A percentile compares a stretch with the other conserved stretches of the same genome.
Evolutionary conservation across 1,284 basidiomycete species (phyloP).

Genomic region (Malassezia arunalokei): DNA sequence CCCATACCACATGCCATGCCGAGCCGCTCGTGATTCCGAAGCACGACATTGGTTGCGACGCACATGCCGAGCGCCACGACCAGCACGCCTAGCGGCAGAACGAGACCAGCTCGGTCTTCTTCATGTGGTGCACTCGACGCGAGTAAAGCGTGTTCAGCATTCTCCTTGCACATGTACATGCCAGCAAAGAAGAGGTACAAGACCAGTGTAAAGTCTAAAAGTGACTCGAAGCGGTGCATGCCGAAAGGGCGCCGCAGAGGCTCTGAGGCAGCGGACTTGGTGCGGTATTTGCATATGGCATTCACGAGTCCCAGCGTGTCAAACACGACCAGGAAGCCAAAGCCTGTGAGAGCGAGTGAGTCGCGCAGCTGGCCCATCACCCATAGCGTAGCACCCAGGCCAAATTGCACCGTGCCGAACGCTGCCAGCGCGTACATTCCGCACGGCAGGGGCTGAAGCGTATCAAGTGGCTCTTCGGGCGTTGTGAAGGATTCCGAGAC

Average conservation of each 20-base stretch:
- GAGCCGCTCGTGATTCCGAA: conserved; percentile 36
- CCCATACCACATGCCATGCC: conserved; percentile 42
- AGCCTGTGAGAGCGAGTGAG: conserved; percentile 70
- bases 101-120: conserved; percentile 12
- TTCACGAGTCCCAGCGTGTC: conserved; percentile 54
- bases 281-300: conserved; percentile 7
- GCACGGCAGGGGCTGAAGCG: neutral
- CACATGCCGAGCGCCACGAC: conserved; percentile 21
- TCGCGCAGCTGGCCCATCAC: conserved; percentile 79
- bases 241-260: conserved; percentile 48
- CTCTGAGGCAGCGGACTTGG: neutral
- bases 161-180: conserved; percentile 86
- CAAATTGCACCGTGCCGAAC: conserved; percentile 49
- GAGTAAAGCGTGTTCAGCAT: conserved; percentile 51
- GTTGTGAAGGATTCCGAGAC: neutral
- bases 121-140: conserved; percentile 21
- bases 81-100: conserved; percentile 26
- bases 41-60: conserved; percentile 28
- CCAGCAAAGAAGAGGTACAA: conserved; percentile 81
- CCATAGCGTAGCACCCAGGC: conserved; percentile 59
- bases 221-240: conserved; percentile 60
- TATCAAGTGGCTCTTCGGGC: neutral
- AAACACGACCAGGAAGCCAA: conserved; percentile 93
- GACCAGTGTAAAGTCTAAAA: conserved; percentile 71
- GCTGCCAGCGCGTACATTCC: conserved; percentile 37